Evolutionary conservation across 345 rosid species (phyloP), one percentile per base, ranked within the genome.

Genomic region (Euclidium syriacum): DNA sequence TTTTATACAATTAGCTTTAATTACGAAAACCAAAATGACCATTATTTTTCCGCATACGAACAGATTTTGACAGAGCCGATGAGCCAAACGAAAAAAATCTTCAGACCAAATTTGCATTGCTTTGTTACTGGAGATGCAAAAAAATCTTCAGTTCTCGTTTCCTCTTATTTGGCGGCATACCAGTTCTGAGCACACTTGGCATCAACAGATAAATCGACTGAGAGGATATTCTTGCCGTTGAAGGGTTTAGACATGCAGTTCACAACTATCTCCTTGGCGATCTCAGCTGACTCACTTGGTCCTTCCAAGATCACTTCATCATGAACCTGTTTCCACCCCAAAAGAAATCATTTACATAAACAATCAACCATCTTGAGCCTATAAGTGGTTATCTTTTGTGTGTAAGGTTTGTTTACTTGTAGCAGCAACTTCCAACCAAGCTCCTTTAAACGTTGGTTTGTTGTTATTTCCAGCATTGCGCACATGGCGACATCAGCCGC

Each of bases 241-340:
- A 94, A 94, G 73, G 99, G 99, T 43, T 81, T 79, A 18, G 85
- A 73, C 95, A 94, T 94, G 84, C 99, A 94, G 35, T 87, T 80
- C 11, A 87, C 85, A 29, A 88, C 96, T 51, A 88, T 79, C 47
- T 77, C 78, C 77, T 78, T 88, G 4, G 98, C 98, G 3, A 57
- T 70, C 72, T 84, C 92, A 1, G 96, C 92, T 7, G 98, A 83
- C 67, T 80, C 96, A 0, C 75, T 78, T 42, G 96, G 98, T 58
- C 98, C 98, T 83, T 91, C 98, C 74, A 88, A 75, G 64, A 91
- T 91, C 64, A 91, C 95, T 84, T 91, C 96, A 74, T 91, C 96
- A 48, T 91, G 98, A 65, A 91, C 84, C 98, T 91, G 86, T 25
- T 47, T 73, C 73, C 35, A 26, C 33, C 18, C 38, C 32, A 39